These are phyloP conservation scores for Alternaria consortialis DNA, from an alignment of 2,329 filamentous ascomycete species.

Conservation along the genomic window DNA sequence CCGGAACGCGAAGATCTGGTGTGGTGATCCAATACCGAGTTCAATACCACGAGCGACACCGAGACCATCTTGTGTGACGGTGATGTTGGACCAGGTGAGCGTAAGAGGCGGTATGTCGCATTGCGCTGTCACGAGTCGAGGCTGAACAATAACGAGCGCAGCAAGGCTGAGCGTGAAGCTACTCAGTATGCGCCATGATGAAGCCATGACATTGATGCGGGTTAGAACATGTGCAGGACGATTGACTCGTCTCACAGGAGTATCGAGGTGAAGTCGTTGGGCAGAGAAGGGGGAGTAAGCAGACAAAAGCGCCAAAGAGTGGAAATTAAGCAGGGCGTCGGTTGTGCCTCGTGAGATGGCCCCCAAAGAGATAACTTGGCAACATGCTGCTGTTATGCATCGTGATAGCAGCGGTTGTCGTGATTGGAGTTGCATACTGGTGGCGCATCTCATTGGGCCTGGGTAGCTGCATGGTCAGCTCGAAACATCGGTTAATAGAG, in stretches of 20 bases:
- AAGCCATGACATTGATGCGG: neutral
- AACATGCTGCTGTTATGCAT: constrained; percentile 1
- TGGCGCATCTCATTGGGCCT: neutral
- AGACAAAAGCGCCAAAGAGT: neutral
- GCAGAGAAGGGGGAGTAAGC: neutral
- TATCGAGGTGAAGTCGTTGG: neutral
- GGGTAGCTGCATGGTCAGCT: constrained; percentile 2
- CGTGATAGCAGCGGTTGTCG: neutral
- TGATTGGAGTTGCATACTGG: constrained; percentile 1
- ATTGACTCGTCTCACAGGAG: neutral
- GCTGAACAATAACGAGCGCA: neutral
- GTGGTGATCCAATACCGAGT: constrained; percentile 18
- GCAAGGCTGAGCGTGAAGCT: neutral
- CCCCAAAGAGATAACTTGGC: neutral
- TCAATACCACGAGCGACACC: constrained; percentile 21
- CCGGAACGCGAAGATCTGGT: constrained; percentile 21
- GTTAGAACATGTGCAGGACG: neutral
- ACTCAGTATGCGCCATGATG: neutral
- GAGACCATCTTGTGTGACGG: constrained; percentile 19
- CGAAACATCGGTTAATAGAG: neutral
- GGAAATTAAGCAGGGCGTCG: neutral
- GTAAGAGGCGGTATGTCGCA: constrained; percentile 17
- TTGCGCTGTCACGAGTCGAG: constrained; percentile 1
- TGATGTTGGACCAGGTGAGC: constrained; percentile 18
- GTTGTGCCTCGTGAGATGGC: neutral